Evolutionary conservation across 1,284 basidiomycete species (phyloP), one percentile per base, ranked within the genome.

Genomic region (Trichosporon ovoides): DNA sequence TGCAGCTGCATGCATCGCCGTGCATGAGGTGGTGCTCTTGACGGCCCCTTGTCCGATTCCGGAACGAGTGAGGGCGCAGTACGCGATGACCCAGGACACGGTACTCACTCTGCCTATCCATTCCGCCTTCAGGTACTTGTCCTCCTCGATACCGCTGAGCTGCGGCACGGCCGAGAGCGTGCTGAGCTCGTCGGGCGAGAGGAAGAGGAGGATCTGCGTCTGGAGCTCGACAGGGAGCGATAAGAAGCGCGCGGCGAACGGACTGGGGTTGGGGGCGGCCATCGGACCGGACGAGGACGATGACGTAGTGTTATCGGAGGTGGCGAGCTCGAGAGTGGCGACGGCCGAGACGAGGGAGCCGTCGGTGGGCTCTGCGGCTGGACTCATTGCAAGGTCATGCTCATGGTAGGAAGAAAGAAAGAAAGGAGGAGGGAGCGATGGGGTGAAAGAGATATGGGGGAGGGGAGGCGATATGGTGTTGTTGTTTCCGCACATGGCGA

Each of bases 111-210:
- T 31, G 14, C 35, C 40, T 16, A 66, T 56, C 66, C 66, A 68
- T 7, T 63, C 49, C 1, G 43, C 46, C 52, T 60, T 53, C 12
- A 68, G 60, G 48, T 64, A 66, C 36, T 40, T 34, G 38, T 68
- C 62, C 16, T 55, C 51, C 55, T 68, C 66, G 14, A 68, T 31
- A 11, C 66, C 66, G 13, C 35, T 48, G 13, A 68, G 58, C 31
- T 48, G 48, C 20, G 66, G 64, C 34, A 56, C 56, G n/a, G 63
- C 57, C 3, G 66, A 64, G 24, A 68, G 59, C 48, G 60, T 50
- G 40, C 62, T 59, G 24, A 67, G 63, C 59, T 71, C 60, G 56
- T 66, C 59, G 4, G 66, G 59, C 12, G 66, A 56, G 28, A 68
- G 62, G 58, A 61, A 64, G 35, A 61, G 57, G 22, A 67, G 62